Percentiles rank a stretch among this genome's conserved stretches.
phyloP scores from a whole-genome alignment of 768 basidiomycete species.

The Tulasnella sp. region DNA sequence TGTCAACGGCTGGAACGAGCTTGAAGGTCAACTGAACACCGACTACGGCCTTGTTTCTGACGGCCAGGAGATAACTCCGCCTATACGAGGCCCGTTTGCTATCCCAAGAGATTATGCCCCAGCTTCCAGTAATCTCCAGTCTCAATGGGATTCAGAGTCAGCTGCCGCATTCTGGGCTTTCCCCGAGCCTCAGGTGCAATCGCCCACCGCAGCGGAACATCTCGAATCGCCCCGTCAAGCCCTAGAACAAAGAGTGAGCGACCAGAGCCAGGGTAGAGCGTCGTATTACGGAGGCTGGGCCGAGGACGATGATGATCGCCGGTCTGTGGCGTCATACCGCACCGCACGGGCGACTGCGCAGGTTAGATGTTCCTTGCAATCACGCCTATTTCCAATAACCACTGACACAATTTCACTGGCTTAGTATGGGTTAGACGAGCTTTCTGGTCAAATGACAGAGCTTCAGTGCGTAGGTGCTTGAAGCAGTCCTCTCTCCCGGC shows the following conservation, averaged over 20 bases:
- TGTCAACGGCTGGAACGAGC: not conserved
- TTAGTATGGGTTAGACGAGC: slow-evolving; percentile 4
- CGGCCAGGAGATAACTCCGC: not conserved
- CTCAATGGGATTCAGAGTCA: not conserved
- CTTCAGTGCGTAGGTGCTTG: slow-evolving; percentile 24
- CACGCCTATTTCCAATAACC: not conserved
- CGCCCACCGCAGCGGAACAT: slow-evolving; percentile 1
- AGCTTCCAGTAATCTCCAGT: not conserved
- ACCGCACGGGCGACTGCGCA: slow-evolving; percentile 12
- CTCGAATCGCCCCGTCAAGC: not conserved
- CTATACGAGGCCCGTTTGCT: not conserved
- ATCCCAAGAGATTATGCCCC: not conserved
- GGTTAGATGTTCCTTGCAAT: not conserved
- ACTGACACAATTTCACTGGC: not conserved
- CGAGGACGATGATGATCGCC: slow-evolving; percentile 6
- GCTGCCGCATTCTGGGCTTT: slow-evolving; percentile 23
- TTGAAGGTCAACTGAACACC: not conserved
- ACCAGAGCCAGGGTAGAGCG: not conserved
- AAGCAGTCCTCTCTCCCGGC: not conserved
- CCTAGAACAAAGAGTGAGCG: not conserved
- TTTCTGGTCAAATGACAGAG: slow-evolving; percentile 23
- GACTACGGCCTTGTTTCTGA: not conserved
- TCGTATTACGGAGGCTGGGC: not conserved
- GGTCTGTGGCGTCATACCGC: slow-evolving; percentile 4
- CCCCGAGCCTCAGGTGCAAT: not conserved